Evolutionary conservation across 768 basidiomycete species (phyloP).

Genomic region (Cystofilobasidium macerans): DNA sequence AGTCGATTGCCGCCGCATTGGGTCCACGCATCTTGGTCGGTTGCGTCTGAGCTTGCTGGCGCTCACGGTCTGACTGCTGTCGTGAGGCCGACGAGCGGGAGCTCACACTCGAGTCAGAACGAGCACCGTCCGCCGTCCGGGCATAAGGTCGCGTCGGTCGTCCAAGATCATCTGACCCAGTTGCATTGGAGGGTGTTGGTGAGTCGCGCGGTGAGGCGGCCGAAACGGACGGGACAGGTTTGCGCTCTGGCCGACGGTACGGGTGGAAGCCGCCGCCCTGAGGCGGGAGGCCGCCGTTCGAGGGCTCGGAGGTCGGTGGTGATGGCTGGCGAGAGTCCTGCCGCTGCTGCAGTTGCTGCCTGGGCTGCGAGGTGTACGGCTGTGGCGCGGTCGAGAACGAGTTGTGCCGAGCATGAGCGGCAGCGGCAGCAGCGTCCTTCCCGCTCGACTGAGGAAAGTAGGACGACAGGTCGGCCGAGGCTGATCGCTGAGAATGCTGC

Average conservation of each 20-base stretch:
- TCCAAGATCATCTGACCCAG: background rate
- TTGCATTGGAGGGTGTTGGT: background rate
- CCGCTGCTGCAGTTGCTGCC: background rate
- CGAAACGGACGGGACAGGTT: constrained; percentile 4
- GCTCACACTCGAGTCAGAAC: constrained; percentile 10
- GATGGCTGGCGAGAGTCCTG: background rate
- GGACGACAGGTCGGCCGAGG: background rate
- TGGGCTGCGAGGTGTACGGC: background rate
- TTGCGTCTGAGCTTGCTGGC: too few relatives aligned
- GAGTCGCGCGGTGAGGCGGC: background rate
- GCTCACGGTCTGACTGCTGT: too few relatives aligned
- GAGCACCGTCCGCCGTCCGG: background rate
- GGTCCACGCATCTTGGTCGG: too few relatives aligned
- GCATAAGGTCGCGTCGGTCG: constrained; percentile 9
- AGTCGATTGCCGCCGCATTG: background rate
- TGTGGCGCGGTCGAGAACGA: background rate
- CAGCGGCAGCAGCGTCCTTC: background rate
- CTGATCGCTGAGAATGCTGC: background rate
- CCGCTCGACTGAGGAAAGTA: too few relatives aligned
- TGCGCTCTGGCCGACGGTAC: constrained; percentile 17
- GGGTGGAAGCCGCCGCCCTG: constrained; percentile 16
- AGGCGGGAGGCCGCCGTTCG: background rate
- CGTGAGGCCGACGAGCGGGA: constrained; percentile 8
- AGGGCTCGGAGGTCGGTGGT: background rate
- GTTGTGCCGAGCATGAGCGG: background rate